Conservation (phyloP, 345 rosid genomes). For the Carallia pectinifolia region DNA sequence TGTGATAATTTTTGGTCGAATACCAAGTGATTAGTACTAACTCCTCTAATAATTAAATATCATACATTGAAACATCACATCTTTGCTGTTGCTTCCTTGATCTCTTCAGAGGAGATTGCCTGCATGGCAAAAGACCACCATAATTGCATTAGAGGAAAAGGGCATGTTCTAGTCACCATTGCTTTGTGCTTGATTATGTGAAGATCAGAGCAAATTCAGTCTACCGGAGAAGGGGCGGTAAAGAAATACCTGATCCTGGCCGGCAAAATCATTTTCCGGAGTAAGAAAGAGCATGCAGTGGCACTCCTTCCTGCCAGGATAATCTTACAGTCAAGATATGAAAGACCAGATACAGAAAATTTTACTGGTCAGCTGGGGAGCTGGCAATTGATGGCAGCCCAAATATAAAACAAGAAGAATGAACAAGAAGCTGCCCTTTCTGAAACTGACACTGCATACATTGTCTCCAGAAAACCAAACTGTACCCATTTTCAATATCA, state of each 20-base stretch:
- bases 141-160: no score
- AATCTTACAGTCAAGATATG: conserved; percentile 5
- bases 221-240: neutral
- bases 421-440: neutral
- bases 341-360: neutral
- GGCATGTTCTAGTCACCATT: no score
- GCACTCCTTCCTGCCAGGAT: conserved; percentile 87
- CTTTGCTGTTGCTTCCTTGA: conserved; percentile 60
- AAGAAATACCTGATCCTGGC: conserved; percentile 73
- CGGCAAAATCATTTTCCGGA: conserved; percentile 94
- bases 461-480: neutral
- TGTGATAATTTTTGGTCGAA: conserved; percentile 1
- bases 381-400: neutral
- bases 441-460: neutral
- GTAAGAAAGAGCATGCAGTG: conserved; percentile 99
- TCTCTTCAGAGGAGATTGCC: conserved; percentile 73
- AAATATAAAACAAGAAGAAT: neutral
- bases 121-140: conserved; percentile 34
- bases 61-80: conserved; percentile 36
- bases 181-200: neutral
- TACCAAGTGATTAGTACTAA: conserved; percentile 1
- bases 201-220: neutral
- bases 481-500: neutral
- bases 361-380: neutral
- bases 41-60: conserved; percentile 12